Evolutionary conservation across 192 early-diverging fungal species (phyloP).

Genomic region (Haplosporangium gracile): DNA sequence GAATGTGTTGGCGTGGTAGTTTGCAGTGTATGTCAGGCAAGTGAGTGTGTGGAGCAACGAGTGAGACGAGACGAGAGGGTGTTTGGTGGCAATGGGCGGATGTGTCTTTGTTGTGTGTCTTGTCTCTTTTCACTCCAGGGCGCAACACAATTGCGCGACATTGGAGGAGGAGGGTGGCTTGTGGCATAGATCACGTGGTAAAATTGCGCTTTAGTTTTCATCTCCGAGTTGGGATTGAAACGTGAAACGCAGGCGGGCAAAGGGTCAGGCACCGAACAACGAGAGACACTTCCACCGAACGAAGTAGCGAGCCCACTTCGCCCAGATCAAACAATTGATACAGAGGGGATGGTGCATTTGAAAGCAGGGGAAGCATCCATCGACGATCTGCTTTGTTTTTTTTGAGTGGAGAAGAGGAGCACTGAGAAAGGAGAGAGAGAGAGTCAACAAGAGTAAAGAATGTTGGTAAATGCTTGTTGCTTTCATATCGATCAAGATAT

Average conservation of each 20-base stretch:
- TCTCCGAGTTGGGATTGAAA: no score
- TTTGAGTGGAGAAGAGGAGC: neutral
- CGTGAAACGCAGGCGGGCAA: no score
- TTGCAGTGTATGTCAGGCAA: neutral
- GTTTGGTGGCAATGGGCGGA: neutral
- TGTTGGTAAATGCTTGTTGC: neutral
- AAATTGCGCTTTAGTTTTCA: no score
- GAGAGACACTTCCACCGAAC: neutral
- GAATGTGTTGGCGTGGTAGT: neutral
- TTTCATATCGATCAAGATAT: neutral
- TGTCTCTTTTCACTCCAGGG: neutral
- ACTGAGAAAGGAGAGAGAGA: neutral
- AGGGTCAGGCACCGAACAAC: no score
- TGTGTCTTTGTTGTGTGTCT: neutral
- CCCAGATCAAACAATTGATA: neutral
- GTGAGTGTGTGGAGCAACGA: neutral
- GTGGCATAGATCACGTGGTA: no score
- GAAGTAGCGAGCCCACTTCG: neutral
- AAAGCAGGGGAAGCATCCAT: neutral
- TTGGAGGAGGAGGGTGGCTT: no score
- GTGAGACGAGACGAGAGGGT: neutral
- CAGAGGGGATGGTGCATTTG: neutral
- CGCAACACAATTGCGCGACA: no score
- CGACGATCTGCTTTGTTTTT: neutral
- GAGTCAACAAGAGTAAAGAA: no score